Conservation (phyloP, 805 yeast species). For the Zygotorulaspora chibaensis region DNA sequence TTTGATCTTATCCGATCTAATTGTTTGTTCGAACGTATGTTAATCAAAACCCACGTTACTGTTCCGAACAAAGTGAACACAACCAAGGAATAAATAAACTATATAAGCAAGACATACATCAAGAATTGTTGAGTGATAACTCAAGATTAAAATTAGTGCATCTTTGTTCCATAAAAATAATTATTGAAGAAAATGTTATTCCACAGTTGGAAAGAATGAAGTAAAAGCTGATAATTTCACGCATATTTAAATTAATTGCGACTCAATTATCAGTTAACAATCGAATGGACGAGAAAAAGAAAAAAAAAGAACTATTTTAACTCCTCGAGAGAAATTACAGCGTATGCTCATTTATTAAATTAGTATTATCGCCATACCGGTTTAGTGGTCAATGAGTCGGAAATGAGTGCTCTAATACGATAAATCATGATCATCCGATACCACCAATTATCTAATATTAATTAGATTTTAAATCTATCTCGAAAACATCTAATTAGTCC, state of each 20-base stretch:
- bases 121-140: not conserved
- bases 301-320: not conserved
- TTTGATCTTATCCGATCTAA: not conserved
- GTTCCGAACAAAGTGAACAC: not conserved
- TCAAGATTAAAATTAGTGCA: not conserved
- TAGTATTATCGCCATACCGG: too few relatives aligned
- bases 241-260: not conserved
- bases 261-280: too few relatives aligned
- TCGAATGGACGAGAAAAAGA: not conserved
- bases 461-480: too few relatives aligned
- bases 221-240: not conserved
- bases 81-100: not conserved
- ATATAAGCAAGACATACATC: not conserved
- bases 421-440: too few relatives aligned
- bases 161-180: not conserved
- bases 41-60: conserved; percentile 6
- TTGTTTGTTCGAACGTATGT: conserved; percentile 7
- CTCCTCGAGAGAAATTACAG: not conserved
- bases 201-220: not conserved
- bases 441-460: too few relatives aligned
- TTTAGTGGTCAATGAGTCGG: too few relatives aligned
- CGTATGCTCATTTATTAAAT: too few relatives aligned
- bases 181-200: not conserved
- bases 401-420: too few relatives aligned
- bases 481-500: too few relatives aligned